phyloP scores from a whole-genome alignment of 805 yeast genomes.

The Candida sphagnicola region DNA sequence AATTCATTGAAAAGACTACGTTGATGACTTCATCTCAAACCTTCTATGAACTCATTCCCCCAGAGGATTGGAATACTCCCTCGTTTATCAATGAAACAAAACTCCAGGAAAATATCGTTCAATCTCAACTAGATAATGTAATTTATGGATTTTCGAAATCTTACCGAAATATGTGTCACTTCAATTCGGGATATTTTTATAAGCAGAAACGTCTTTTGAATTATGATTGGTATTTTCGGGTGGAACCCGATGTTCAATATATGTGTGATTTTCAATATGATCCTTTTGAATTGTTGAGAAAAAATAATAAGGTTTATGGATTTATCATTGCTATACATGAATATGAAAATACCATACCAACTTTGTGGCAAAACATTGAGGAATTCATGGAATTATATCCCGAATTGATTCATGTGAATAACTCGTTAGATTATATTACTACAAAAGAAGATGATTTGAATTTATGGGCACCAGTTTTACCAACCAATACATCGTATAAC shows the following conservation, averaged over 20 bases:
- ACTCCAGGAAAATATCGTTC: slow-evolving; percentile 20
- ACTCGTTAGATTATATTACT: slow-evolving; percentile 46
- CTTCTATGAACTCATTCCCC: slow-evolving; percentile 38
- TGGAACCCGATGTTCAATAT: slow-evolving; percentile 55
- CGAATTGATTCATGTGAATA: slow-evolving; percentile 42
- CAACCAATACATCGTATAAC: slow-evolving; percentile 38
- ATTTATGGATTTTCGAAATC: slow-evolving; percentile 47
- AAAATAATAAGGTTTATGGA: slow-evolving; percentile 45
- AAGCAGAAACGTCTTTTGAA: slow-evolving; percentile 39
- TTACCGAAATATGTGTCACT: slow-evolving; percentile 68
- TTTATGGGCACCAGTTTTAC: slow-evolving; percentile 9
- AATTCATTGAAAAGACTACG: slow-evolving; percentile 39
- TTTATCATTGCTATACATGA: slow-evolving; percentile 50
- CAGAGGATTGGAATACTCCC: slow-evolving; percentile 39
- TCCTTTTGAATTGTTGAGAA: slow-evolving; percentile 43
- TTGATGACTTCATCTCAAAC: slow-evolving; percentile 42
- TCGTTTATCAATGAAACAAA: slow-evolving; percentile 26
- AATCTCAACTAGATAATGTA: slow-evolving; percentile 19
- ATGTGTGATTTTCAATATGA: slow-evolving; percentile 57
- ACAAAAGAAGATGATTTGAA: slow-evolving; percentile 33
- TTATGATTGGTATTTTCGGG: slow-evolving; percentile 58
- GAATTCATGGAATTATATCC: slow-evolving; percentile 44
- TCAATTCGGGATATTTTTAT: slow-evolving; percentile 63
- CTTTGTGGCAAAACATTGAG: slow-evolving; percentile 48
- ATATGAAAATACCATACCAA: slow-evolving; percentile 48